Evolutionary conservation across 176 grass and related monocot genomes (phyloP), one percentile per base, ranked within the genome.

Genomic region (Carex parvula): DNA sequence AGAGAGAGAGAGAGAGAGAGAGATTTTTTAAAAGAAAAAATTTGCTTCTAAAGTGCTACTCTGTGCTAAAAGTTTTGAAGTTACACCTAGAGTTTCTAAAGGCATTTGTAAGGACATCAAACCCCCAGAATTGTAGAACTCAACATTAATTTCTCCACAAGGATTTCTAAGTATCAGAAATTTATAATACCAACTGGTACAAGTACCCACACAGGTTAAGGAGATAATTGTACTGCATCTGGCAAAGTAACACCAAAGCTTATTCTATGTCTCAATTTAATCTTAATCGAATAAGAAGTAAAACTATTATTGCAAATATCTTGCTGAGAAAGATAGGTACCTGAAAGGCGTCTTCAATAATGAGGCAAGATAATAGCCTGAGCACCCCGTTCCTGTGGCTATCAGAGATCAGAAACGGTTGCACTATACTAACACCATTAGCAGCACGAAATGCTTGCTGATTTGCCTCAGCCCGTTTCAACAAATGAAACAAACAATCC

Each of bases 311-410:
- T 33, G 50, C 22, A 78, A 55, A 56, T 78, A 30, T 77, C 22
- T 78, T 78, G 52, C 4, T 62, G 62, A 84, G 62, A 81, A 10
- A 54, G 62, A 50, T 42, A 57, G 29, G 53, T 80, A 99, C 97
- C 97, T 99, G 97, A 94, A 96, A 87, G 84, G 91, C 77, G 88
- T 99, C 97, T 92, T 99, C 97, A 42, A 99, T 99, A 82, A 99
- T 94, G 42, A 99, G 82, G 90, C 97, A 99, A 68, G 91, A 96
- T 72, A 99, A 76, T 53, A 99, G 83, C 39, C 93, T 85, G 82
- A 99, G 75, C 62, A 96, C 93, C 60, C 97, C 93, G 84, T 90
- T 92, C 52, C 97, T 86, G 81, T 96, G 97, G 63, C 55, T 90
- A 87, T 99, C 97, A 6, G 78, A 92, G 70, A 94, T 69, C 87